These are phyloP conservation scores for Arctostaphylos glauca DNA, from an alignment of 148 eudicot genomes.

Conservation along the genomic window DNA sequence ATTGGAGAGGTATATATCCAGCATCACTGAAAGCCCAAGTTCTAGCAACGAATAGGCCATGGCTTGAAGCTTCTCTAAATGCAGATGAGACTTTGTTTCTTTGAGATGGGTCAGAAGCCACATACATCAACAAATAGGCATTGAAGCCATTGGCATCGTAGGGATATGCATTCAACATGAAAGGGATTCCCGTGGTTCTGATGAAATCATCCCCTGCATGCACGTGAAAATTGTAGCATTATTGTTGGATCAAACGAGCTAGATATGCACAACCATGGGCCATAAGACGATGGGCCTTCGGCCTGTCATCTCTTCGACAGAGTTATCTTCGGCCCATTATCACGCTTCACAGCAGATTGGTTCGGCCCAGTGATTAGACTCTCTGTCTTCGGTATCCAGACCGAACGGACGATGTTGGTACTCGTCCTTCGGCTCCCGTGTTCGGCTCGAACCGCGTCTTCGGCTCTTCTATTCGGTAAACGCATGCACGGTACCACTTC, in stretches of 20 bases:
- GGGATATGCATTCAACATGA: constrained; percentile 67
- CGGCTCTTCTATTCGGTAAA: no score
- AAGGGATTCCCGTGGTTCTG: constrained; percentile 65
- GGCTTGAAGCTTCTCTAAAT: constrained; percentile 65
- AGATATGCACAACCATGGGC: no score
- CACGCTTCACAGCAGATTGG: no score
- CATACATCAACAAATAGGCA: constrained; percentile 95
- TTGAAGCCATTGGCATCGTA: constrained; percentile 94
- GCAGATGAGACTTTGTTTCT: constrained; percentile 61
- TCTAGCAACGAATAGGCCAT: constrained; percentile 75
- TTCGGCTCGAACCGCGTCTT: no score
- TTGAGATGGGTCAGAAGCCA: constrained; percentile 79
- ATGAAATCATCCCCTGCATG: constrained; percentile 50
- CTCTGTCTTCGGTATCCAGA: no score
- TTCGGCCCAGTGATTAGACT: no score
- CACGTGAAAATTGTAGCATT: constrained; percentile 13
- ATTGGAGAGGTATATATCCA: constrained; percentile 73
- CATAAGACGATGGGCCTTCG: no score
- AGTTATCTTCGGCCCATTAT: no score
- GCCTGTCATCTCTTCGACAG: no score
- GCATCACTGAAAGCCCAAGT: constrained; percentile 98
- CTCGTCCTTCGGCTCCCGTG: no score
- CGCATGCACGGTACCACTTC: no score
- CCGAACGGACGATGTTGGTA: no score
- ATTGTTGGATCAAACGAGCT: constrained; percentile 21